Base-by-base conservation (phyloP, 164 flowering plant species). In the Kingdonia uniflora region DNA sequence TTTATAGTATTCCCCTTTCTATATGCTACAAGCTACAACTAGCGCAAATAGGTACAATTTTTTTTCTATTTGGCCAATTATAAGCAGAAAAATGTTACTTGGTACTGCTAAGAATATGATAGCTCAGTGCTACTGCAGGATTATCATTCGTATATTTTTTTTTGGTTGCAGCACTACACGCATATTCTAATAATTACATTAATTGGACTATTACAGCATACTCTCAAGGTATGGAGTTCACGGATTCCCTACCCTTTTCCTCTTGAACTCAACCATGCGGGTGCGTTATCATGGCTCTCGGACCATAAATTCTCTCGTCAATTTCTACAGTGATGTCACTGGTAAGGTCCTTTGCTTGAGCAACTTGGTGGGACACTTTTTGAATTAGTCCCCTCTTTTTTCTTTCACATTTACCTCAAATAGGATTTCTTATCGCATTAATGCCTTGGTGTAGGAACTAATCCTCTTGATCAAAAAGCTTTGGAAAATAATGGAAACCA, bases 191-290 rank as follows among this genome's bases (percentile, higher is more conserved):
- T n/a, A 7, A 35, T 65, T 24, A 61, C 51, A 37, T 19, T 59
- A 7, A 37, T 39, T 29, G 17, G 25, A 60, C 56, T 42, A 47
- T 43, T 73, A 61, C 87, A 92, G 98, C 76, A 76, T 72, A 19
- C 75, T 92, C 24, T 80, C 95, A 0, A 84, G 71, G 66, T 87
- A 85, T 69, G 95, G 98, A 60, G 94, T 88, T 69, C 95, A 80
- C 74, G 96, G 98, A 40, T 92, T 87, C 62, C 98, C 98, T 1
- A 81, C 94, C 4, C 79, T 92, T 64, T 73, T 87, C 60, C 78
- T 92, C 44, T 55, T 79, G 24, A 92, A 92, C 64, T 84, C 95
- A 13, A 87, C 98, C 14, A 69, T 76, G 73, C 82, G 85, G 29
- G 69, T 75, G 45, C 85, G 87, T 1, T 87, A 85, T 67, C 86